Percentiles rank a stretch among this genome's conserved stretches.
phyloP scores from a whole-genome alignment of 495 filamentous ascomycete species.

The Aspergillus leporis region DNA sequence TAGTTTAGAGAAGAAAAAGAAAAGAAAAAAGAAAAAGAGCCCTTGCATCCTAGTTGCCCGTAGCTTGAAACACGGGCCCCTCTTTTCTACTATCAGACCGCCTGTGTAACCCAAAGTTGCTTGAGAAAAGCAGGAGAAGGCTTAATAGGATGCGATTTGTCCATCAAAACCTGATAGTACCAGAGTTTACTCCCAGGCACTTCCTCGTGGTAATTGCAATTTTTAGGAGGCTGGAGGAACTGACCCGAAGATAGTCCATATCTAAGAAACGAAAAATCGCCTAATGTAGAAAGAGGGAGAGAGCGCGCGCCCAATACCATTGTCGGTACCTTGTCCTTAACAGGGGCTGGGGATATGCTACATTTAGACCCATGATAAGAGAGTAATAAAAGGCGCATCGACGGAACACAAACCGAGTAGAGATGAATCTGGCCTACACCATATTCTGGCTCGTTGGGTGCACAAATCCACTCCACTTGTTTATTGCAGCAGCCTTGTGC shows the following conservation, averaged over 20 bases:
- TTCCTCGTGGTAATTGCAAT: not conserved
- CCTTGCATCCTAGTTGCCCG: not conserved
- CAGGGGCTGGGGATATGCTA: not conserved
- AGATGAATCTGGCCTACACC: not conserved
- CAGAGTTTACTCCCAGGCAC: not conserved
- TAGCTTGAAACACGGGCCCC: not conserved
- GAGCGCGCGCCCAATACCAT: not conserved
- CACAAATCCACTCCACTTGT: conserved; percentile 5
- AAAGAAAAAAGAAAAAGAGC: not conserved
- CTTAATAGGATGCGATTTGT: not conserved
- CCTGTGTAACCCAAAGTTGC: not conserved
- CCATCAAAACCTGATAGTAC: not conserved
- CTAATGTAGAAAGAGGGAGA: no score
- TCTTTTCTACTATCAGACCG: not conserved
- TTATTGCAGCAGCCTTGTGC: not conserved
- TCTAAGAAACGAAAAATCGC: no score
- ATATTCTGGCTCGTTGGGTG: not conserved
- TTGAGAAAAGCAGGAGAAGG: not conserved
- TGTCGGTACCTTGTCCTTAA: not conserved
- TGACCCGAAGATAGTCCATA: not conserved
- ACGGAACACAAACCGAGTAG: not conserved
- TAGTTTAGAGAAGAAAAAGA: not conserved
- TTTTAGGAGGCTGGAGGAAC: not conserved
- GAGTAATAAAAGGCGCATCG: not conserved
- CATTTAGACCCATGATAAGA: not conserved